A percentile compares a stretch with the other conserved stretches of the same genome.
These are phyloP conservation scores for Mimosa pudica DNA, from an alignment of 306 rosid genomes.

Conservation along the genomic window DNA sequence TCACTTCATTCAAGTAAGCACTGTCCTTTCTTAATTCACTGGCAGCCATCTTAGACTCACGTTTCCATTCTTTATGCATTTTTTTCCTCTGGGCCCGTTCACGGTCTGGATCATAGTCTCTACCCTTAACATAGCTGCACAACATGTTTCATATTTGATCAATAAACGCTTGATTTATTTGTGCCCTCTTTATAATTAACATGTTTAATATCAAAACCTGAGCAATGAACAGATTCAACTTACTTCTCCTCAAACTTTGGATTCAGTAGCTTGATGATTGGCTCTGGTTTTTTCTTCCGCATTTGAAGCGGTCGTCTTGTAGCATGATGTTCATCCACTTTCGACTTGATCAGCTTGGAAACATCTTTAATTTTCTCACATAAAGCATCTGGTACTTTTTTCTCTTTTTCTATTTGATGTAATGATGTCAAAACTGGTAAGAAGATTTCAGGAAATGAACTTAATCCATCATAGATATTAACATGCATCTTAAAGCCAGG, in stretches of 20 bases:
- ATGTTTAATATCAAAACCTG: slow-evolving; percentile 2
- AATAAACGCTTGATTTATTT: slow-evolving; percentile 11
- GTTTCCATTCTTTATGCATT: slow-evolving; percentile 60
- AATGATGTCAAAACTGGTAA: slow-evolving; percentile 58
- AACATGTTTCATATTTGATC: slow-evolving; percentile 32
- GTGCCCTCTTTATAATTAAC: background rate
- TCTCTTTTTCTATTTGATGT: slow-evolving; percentile 55
- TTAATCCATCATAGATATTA: slow-evolving; percentile 52
- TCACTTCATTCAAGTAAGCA: slow-evolving; percentile 69
- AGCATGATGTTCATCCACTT: slow-evolving; percentile 52
- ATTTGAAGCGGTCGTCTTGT: slow-evolving; percentile 77
- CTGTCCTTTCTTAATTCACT: slow-evolving; percentile 92
- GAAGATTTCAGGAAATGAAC: slow-evolving; percentile 85
- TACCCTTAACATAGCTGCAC: slow-evolving; percentile 84
- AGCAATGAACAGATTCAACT: slow-evolving; percentile 21
- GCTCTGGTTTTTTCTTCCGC: slow-evolving; percentile 86
- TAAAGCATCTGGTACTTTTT: slow-evolving; percentile 52
- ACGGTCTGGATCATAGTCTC: slow-evolving; percentile 86
- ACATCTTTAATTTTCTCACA: slow-evolving; percentile 54
- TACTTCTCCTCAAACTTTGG: slow-evolving; percentile 90
- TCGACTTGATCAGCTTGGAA: slow-evolving; percentile 56
- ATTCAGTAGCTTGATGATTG: slow-evolving; percentile 66
- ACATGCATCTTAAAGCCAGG: background rate
- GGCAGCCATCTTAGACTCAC: slow-evolving; percentile 78
- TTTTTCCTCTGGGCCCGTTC: slow-evolving; percentile 67